These are phyloP conservation scores for Pseudocercospora musae DNA, from an alignment of 2,329 filamentous ascomycete genomes.

Conservation along the genomic window DNA sequence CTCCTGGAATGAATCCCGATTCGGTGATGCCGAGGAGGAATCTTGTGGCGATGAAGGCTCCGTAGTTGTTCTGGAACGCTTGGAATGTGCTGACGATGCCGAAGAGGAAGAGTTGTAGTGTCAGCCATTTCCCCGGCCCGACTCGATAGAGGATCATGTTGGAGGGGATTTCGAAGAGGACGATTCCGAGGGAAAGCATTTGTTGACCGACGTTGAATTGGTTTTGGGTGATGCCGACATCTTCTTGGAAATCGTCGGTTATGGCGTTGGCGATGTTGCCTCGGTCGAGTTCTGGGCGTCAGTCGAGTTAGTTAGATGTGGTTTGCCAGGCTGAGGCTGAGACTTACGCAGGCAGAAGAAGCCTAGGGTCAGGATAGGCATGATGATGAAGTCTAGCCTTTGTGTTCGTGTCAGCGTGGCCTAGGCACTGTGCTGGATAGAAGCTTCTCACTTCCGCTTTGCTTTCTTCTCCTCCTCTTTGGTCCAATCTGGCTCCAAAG, in stretches of 20 bases:
- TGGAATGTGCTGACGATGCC: constrained; percentile 43
- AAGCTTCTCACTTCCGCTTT: constrained; percentile 29
- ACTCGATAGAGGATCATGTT: constrained; percentile 36
- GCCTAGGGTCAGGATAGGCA: constrained; percentile 34
- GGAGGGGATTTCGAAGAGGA: constrained; percentile 33
- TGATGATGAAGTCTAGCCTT: constrained; percentile 34
- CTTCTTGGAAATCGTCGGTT: constrained; percentile 33
- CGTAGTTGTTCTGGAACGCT: constrained; percentile 40
- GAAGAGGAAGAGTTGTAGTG: constrained; percentile 37
- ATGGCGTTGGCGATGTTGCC: constrained; percentile 35
- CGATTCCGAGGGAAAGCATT: constrained; percentile 35
- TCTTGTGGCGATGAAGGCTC: constrained; percentile 38
- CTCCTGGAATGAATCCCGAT: constrained; percentile 48
- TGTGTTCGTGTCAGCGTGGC: background rate
- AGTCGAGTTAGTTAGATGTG: background rate
- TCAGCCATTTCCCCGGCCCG: constrained; percentile 41
- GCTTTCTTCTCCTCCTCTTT: constrained; percentile 31
- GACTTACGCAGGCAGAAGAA: constrained; percentile 34
- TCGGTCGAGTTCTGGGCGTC: constrained; percentile 27
- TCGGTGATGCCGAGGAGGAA: constrained; percentile 41
- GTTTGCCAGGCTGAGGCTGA: background rate
- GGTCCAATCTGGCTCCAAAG: constrained; percentile 25
- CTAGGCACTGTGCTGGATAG: background rate
- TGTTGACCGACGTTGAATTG: constrained; percentile 37
- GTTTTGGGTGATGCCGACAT: constrained; percentile 32